Conservation (phyloP, 2,329 filamentous ascomycete genomes). For the Decorospora gaudefroyi region DNA sequence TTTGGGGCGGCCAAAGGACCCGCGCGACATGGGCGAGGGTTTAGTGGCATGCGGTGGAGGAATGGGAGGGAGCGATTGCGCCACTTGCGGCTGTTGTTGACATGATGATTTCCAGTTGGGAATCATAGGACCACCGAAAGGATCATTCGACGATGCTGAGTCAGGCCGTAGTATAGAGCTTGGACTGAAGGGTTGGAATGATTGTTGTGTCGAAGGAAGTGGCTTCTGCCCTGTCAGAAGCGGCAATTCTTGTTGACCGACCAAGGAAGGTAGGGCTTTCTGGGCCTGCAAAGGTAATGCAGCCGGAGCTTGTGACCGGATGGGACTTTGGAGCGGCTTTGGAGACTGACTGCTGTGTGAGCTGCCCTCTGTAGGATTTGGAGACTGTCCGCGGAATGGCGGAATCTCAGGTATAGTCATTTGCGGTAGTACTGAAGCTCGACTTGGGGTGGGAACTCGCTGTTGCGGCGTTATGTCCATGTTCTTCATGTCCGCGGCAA, state of each 20-base stretch:
- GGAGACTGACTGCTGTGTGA: conserved; percentile 21
- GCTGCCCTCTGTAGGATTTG: conserved; percentile 17
- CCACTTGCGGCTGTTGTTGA: conserved; percentile 7
- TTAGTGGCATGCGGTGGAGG: conserved; percentile 22
- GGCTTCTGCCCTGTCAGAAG: conserved; percentile 33
- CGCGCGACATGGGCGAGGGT: conserved; percentile 31
- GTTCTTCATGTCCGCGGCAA: conserved; percentile 49
- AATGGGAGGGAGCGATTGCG: conserved; percentile 11
- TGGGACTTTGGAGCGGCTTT: conserved; percentile 29
- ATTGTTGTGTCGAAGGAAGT: conserved; percentile 30
- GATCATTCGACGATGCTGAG: conserved; percentile 36
- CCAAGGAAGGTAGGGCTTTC: conserved; percentile 28
- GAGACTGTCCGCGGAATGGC: conserved; percentile 36
- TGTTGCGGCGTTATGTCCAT: conserved; percentile 46
- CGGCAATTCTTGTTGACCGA: conserved; percentile 34
- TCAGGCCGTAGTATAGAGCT: conserved; percentile 22
- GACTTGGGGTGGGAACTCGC: conserved; percentile 40
- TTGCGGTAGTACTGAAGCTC: conserved; percentile 38
- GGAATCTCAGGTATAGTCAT: conserved; percentile 45
- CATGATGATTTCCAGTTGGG: conserved; percentile 20
- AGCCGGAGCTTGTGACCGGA: conserved; percentile 18
- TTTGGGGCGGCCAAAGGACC: conserved; percentile 40
- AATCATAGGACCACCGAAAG: conserved; percentile 34
- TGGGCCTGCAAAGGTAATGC: conserved; percentile 18
- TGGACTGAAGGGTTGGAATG: conserved; percentile 26